Evolutionary conservation across 352 stramenopile genomes (phyloP).

Genomic region (Pythium folliculosum): DNA sequence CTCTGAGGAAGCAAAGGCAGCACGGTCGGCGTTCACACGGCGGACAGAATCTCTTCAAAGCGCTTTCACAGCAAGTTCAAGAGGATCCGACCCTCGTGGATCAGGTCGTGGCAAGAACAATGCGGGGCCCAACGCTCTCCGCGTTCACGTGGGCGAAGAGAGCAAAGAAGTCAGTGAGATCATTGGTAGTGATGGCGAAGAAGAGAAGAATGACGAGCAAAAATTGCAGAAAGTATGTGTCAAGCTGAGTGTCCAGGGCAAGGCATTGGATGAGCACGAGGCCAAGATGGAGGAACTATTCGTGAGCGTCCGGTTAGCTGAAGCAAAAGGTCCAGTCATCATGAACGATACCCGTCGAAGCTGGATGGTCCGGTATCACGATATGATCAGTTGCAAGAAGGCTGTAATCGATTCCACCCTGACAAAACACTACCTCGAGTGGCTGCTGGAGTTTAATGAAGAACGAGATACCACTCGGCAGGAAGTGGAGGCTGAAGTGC

Average conservation of each 20-base stretch:
- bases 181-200: neutral
- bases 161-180: neutral
- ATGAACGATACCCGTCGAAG: slow-evolving; percentile 41
- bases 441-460: slow-evolving; percentile 15
- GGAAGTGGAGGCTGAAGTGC: slow-evolving; percentile 21
- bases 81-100: slow-evolving; percentile 23
- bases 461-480: slow-evolving; percentile 5
- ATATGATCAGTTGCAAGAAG: slow-evolving; percentile 31
- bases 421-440: slow-evolving; percentile 22
- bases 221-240: slow-evolving; percentile 28
- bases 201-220: slow-evolving; percentile 18
- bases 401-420: slow-evolving; percentile 19
- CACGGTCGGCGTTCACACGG: slow-evolving; percentile 3
- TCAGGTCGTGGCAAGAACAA: slow-evolving; percentile 17
- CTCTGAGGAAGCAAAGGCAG: slow-evolving; percentile 7
- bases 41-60: slow-evolving; percentile 19
- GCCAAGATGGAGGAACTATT: slow-evolving; percentile 37
- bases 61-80: slow-evolving; percentile 11
- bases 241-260: slow-evolving; percentile 31
- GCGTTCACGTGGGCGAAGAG: slow-evolving; percentile 5
- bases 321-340: slow-evolving; percentile 38
- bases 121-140: neutral
- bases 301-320: slow-evolving; percentile 29
- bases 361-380: slow-evolving; percentile 34
- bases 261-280: slow-evolving; percentile 28